Base-by-base conservation (phyloP, 2,329 filamentous ascomycete species). In the Aspergillus tubingensis region DNA sequence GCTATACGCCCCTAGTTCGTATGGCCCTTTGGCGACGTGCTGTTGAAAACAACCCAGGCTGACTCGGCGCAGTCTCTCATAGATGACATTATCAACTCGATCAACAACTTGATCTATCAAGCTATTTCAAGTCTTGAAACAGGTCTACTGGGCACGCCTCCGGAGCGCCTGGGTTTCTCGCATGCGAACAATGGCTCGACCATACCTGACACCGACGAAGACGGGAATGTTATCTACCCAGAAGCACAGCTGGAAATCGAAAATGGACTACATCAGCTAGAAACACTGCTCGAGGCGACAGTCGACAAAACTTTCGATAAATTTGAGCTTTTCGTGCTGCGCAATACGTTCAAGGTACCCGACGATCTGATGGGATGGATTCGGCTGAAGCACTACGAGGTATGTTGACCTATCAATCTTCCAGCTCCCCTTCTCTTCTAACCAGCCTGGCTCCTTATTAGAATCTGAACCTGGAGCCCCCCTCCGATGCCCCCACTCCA, bases 61-160 rank as follows among this genome's bases (percentile, higher is more conserved):
- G 49, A 65, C 61, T 57, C 19, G 59, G 60, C 58, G 50, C 70
- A 96, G 93, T 91, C 91, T 62, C 86, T 99, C 44, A 90, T 99
- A 72, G 95, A 99, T 85, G 94, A 98, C 79, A 93, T 98, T 69
- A 96, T 98, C 81, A 97, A 98, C 82, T 91, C 90, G 58, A 88
- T 97, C 76, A 99, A 98, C 81, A 91, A 94, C 71, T 86, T 97
- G 70, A 90, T 95, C 71, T 95, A 96, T 78, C 90, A 90, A 75
- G 93, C 92, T 57, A 88, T 96, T 70, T 91, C 91, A 70, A 91
- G 90, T 62, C 88, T 98, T 66, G 95, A 98, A 77, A 86, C 87
- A 58, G 91, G 91, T 1, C 87, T 99, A 19, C 82, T 91, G 52
- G 84, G 85, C 54, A 88, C 90, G 2, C 86, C 90, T 1, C 90